A percentile compares a stretch with the other conserved stretches of the same genome.
phyloP scores from a whole-genome alignment of 106 monocot genomes.

The Dioscorea alata region DNA sequence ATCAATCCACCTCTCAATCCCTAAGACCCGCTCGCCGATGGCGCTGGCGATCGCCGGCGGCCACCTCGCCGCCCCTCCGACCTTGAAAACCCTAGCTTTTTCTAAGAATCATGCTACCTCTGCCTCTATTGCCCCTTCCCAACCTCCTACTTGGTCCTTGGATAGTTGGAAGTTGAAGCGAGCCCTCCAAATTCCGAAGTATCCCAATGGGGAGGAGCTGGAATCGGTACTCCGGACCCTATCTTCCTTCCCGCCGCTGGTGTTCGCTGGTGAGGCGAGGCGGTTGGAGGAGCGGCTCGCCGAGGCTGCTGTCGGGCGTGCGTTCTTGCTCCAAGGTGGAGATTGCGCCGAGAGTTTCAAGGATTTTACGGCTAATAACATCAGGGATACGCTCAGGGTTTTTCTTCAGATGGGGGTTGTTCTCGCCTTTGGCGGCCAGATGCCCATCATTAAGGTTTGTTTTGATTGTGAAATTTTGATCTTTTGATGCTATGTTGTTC shows the following conservation, averaged over 20 bases:
- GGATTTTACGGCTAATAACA: constrained; percentile 73
- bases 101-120: too few relatives aligned
- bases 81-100: neutral
- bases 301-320: constrained; percentile 56
- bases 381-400: constrained; percentile 67
- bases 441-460: constrained; percentile 60
- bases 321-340: constrained; percentile 74
- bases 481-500: too few relatives aligned
- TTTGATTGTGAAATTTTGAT: too few relatives aligned
- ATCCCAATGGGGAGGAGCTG: constrained; percentile 35
- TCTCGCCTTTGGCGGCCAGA: constrained; percentile 52
- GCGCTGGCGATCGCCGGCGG: constrained; percentile 1
- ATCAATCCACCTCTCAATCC: too few relatives aligned
- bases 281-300: constrained; percentile 62
- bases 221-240: constrained; percentile 22
- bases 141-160: constrained; percentile 17
- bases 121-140: neutral
- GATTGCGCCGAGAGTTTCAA: constrained; percentile 89
- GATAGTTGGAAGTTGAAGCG: constrained; percentile 34
- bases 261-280: constrained; percentile 79
- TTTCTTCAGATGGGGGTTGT: constrained; percentile 56
- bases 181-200: constrained; percentile 44
- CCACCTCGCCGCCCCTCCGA: neutral
- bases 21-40: neutral
- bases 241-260: constrained; percentile 46